Conservation (phyloP, 208 protist species). For the Porcisia hertigi region DNA sequence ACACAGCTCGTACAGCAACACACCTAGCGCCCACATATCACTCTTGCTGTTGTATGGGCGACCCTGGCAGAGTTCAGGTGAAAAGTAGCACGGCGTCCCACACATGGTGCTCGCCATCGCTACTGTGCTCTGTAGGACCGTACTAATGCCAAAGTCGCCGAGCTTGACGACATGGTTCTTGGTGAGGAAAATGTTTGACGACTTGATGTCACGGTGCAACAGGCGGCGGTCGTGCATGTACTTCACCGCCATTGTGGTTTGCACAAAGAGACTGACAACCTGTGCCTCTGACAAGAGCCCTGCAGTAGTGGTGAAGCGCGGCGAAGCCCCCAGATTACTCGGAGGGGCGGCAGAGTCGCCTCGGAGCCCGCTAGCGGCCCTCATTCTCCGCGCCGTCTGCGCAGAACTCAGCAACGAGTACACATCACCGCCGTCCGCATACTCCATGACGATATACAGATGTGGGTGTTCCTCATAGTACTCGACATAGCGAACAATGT, state of each 20-base stretch:
- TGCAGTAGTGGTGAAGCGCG: not conserved
- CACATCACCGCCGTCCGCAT: slow-evolving; percentile 88
- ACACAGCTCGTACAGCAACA: slow-evolving; percentile 90
- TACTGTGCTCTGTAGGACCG: slow-evolving; percentile 83
- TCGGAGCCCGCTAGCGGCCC: not conserved
- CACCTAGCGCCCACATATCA: slow-evolving; percentile 92
- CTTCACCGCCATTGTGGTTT: slow-evolving; percentile 86
- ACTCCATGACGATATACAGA: slow-evolving; percentile 93
- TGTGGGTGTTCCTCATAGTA: slow-evolving; percentile 80
- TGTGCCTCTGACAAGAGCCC: slow-evolving; percentile 64
- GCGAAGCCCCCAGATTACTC: not conserved
- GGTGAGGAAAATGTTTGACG: slow-evolving; percentile 92
- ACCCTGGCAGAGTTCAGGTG: slow-evolving; percentile 92
- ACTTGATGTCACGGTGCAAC: slow-evolving; percentile 93
- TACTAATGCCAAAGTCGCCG: slow-evolving; percentile 93
- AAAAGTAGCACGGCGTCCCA: slow-evolving; percentile 96
- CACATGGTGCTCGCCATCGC: slow-evolving; percentile 93
- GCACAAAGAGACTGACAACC: slow-evolving; percentile 80
- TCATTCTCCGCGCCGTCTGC: slow-evolving; percentile 20
- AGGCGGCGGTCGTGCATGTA: slow-evolving; percentile 91
- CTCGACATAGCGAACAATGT: slow-evolving; percentile 88
- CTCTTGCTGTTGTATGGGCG: slow-evolving; percentile 94
- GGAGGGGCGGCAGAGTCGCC: not conserved
- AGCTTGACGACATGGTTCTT: slow-evolving; percentile 87
- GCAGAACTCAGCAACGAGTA: slow-evolving; percentile 51